Evolutionary conservation across 2,329 filamentous ascomycete genomes (phyloP).

Genomic region (Coniochaeta sp.): DNA sequence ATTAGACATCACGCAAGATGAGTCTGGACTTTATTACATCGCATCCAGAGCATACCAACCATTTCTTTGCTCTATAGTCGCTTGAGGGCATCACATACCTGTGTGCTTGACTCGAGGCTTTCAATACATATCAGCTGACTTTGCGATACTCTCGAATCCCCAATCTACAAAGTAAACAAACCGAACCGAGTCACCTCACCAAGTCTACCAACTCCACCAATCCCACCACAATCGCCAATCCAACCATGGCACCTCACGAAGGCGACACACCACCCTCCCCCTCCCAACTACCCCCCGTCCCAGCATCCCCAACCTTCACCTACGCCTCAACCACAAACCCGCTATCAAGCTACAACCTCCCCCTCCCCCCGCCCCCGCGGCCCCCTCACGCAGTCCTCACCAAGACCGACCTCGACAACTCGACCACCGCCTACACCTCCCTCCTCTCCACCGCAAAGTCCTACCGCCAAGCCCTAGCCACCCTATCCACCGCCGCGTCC

Average conservation of each 20-base stretch:
- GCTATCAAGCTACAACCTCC: slow-evolving; percentile 50
- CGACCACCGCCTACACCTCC: slow-evolving; percentile 55
- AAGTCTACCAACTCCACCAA: slow-evolving; percentile 5
- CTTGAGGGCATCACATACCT: neutral
- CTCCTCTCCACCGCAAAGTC: slow-evolving; percentile 54
- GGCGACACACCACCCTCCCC: slow-evolving; percentile 38
- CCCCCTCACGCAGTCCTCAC: slow-evolving; percentile 53
- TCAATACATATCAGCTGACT: neutral
- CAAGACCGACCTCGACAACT: slow-evolving; percentile 55
- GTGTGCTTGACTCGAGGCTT: neutral
- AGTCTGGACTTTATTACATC: no score
- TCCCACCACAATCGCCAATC: slow-evolving; percentile 2
- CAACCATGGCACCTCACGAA: slow-evolving; percentile 12
- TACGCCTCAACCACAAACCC: slow-evolving; percentile 56
- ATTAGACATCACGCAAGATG: no score
- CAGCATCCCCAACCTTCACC: slow-evolving; percentile 55
- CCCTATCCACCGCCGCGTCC: slow-evolving; percentile 53
- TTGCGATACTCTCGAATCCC: neutral
- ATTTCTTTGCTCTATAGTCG: neutral
- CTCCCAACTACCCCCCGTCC: slow-evolving; percentile 52
- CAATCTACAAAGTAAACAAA: slow-evolving; percentile 1
- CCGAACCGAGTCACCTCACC: neutral
- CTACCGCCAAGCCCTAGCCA: slow-evolving; percentile 54
- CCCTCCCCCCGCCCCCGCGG: slow-evolving; percentile 51
- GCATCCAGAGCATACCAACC: neutral